Base-by-base conservation (phyloP, 495 filamentous ascomycete genomes). In the Penicillium roqueforti region DNA sequence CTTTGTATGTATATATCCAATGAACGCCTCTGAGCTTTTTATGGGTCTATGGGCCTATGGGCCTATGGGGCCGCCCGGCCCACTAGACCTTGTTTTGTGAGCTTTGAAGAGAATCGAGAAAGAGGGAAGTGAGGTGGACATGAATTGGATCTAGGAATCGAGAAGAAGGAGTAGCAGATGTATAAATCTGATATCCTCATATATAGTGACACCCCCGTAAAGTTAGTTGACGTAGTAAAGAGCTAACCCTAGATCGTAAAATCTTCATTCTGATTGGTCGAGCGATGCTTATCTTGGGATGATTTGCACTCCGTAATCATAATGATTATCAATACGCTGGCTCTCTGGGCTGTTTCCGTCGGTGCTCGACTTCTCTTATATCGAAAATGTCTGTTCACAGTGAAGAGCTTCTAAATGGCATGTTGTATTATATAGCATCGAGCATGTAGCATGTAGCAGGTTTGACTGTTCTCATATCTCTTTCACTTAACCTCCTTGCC, bases 231-330 rank as follows among this genome's bases (percentile, higher is more conserved):
- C 72, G 70, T 75, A 70, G 71, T 51, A 55, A 43, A 65, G 70
- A 71, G 60, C 66, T 75, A 72, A 73, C 55, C 59, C 63, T 58
- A n/a, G n/a, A n/a, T n/a, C 67, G 66, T 52, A 70, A 75, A 67
- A 47, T 56, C 58, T 34, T 3, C 4, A 0, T 26, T 23, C 53
- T 75, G 62, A 75, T 75, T 75, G 72, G 70, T 25, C 18, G 37
- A 9, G 10, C 10, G 2, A 34, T 29, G 55, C 72, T 75, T 75
- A 75, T 75, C 72, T 70, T 57, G 54, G 22, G 11, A 53, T 38
- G 56, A 56, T 58, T 66, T 62, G 46, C 61, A 31, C 40, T 42
- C 51, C 55, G 61, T 61, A 65, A 62, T 65, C 60, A 60, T 63
- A 59, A 66, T 54, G 60, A 63, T 63, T 63, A 63, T 63, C 63